phyloP scores from a whole-genome alignment of 2,329 filamentous ascomycete genomes.

The Ophiostoma sp. region DNA sequence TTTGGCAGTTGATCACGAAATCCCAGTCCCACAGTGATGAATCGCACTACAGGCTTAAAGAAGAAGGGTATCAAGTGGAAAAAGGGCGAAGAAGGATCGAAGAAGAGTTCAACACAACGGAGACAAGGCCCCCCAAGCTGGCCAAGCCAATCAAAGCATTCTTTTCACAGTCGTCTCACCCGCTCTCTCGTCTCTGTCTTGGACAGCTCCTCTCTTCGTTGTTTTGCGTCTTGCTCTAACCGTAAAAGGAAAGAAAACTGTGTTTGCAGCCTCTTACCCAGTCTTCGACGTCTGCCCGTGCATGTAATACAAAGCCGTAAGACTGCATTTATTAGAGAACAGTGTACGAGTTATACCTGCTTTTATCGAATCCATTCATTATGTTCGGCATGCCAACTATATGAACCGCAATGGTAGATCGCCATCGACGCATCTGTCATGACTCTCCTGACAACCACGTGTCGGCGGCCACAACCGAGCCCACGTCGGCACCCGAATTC shows the following conservation, averaged over 20 bases:
- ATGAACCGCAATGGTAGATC: too few species aligned
- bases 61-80: background rate
- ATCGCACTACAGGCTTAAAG: background rate
- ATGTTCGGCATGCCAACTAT: too few species aligned
- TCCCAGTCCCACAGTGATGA: background rate
- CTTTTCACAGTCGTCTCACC: background rate
- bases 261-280: background rate
- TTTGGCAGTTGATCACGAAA: slow-evolving; percentile 4
- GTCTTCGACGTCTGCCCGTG: background rate
- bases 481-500: too few species aligned
- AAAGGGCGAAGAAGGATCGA: background rate
- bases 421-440: too few species aligned
- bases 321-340: background rate
- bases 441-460: background rate
- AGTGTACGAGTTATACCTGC: too few species aligned
- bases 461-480: background rate
- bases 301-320: background rate
- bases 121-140: background rate
- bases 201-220: too few species aligned
- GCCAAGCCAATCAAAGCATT: background rate
- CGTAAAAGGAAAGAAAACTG: background rate
- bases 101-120: too few species aligned
- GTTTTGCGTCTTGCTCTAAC: background rate
- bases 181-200: background rate
- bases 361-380: too few species aligned